Base-by-base conservation (phyloP, 1,139 yeast species). In the Yamadazyma siamensis region DNA sequence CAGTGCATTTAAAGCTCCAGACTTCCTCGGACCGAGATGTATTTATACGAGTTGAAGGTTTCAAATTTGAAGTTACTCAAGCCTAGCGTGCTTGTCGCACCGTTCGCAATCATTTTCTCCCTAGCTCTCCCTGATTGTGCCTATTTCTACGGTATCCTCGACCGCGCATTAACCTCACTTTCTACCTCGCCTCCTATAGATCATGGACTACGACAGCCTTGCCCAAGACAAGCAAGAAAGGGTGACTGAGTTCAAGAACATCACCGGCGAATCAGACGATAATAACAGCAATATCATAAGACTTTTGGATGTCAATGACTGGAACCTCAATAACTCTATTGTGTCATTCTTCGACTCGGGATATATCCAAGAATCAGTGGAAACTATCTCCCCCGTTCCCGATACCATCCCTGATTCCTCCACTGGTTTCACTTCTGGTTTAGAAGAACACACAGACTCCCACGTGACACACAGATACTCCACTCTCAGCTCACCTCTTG, bases 321-420 rank as follows among this genome's bases (percentile, higher is more conserved):
- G 68, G 66, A 60, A 75, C 43, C 52, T 76, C 35, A 76, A 75
- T 40, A 59, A 59, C 33, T 72, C 80, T 10, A 56, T 74, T 16
- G 64, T 71, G 8, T 56, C 67, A 31, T 76, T 59, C 45, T 74
- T 75, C 41, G 82, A 76, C 39, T 56, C 64, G 11, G 75, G 77
- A 22, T 65, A 67, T 36, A 61, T 59, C 2, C 40, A 56, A 19
- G 47, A 57, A 23, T 26, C 21, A 23, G n/a, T n/a, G n/a, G 29
- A 19, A 10, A 11, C 21, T 8, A 14, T 24, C 5, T n/a, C 28
- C 5, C 25, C 34, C 7, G 15, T 25, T 7, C 20, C 10, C 10
- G 34, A 31, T n/a, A 23, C 26, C 7, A 24, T 23, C 10, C 18
- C 23, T 15, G n/a, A 23, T 4, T 20, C 16, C 7, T 13, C 11